Base-by-base conservation (phyloP, 2,329 filamentous ascomycete species). In the Scytalidium lignicola region DNA sequence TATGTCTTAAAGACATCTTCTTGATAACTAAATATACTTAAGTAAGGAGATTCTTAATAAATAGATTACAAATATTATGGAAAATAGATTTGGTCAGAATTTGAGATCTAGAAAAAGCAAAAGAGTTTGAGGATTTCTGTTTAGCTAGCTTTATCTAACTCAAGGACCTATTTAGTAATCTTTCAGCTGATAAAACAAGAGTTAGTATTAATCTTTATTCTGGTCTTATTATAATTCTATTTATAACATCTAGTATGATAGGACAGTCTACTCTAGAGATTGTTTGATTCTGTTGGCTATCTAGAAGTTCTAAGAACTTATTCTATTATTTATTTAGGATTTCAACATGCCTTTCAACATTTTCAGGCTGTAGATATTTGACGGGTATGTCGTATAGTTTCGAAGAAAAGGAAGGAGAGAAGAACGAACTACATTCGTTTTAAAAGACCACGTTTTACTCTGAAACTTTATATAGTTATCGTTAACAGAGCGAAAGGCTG, bases 291-390 rank as follows among this genome's bases (percentile, higher is more conserved):
- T 85, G 80, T 52, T 77, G 77, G 40, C 84, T 83, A 60, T 84
- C 79, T 20, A 88, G 74, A 65, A 87, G 79, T 54, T 87, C 84
- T 39, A 88, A 65, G 43, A 89, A 67, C 1, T 79, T 83, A 32
- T 76, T 82, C 85, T 85, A 89, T 85, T 85, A 89, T 60, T 85
- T 86, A 62, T 88, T 86, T 48, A 88, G 70, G 45, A 87, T 84
- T 47, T 79, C 82, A 2, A 81, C 72, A 43, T 85, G 74, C 26
- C 83, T 74, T 59, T 88, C 85, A 32, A 89, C 68, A 62, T 88
- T 84, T 68, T 88, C 85, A 0, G 83, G 76, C 23, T 82, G 71
- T 20, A 88, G 68, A 28, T 66, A 55, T 76, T 80, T 5, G 82
- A 85, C 3, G 77, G 67, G 57, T 85, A 80, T 8, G 74, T 62